Evolutionary conservation across 2,329 filamentous ascomycete genomes (phyloP).

Genomic region (Aureobasidium sp.): DNA sequence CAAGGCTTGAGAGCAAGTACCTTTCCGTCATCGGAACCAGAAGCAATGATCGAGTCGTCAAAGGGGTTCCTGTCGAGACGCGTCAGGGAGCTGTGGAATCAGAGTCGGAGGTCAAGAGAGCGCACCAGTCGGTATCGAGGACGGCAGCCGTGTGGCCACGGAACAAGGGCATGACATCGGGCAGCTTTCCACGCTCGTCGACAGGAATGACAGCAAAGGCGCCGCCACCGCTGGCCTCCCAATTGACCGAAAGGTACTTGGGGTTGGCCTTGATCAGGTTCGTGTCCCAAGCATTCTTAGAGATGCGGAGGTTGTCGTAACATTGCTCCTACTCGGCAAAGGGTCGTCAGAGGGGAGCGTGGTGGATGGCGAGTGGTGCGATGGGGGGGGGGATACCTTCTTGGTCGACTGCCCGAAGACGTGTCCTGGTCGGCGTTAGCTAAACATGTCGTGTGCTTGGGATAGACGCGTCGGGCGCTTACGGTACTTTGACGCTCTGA

Average conservation of each 20-base stretch:
- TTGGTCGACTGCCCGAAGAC: constrained; percentile 93
- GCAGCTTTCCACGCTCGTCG: constrained; percentile 79
- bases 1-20: constrained; percentile 27
- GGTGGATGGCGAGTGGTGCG: background rate
- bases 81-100: constrained; percentile 14
- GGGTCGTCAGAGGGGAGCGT: background rate
- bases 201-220: constrained; percentile 94
- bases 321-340: constrained; percentile 62
- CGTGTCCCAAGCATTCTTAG: constrained; percentile 98
- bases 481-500: constrained; percentile 68
- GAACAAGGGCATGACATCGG: constrained; percentile 89
- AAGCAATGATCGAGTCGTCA: constrained; percentile 86
- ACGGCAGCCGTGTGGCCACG: constrained; percentile 93
- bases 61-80: constrained; percentile 71
- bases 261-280: constrained; percentile 98
- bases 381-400: constrained; percentile 48
- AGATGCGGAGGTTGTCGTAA: constrained; percentile 96
- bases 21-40: constrained; percentile 93
- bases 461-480: constrained; percentile 29
- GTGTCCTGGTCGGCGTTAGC: constrained; percentile 59
- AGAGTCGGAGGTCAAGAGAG: background rate
- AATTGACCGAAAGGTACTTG: constrained; percentile 94
- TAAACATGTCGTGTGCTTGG: constrained; percentile 11
- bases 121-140: constrained; percentile 90
- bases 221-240: constrained; percentile 91